These are phyloP conservation scores for Ustilago cynodontis DNA, from an alignment of 1,284 basidiomycete genomes.

Conservation along the genomic window DNA sequence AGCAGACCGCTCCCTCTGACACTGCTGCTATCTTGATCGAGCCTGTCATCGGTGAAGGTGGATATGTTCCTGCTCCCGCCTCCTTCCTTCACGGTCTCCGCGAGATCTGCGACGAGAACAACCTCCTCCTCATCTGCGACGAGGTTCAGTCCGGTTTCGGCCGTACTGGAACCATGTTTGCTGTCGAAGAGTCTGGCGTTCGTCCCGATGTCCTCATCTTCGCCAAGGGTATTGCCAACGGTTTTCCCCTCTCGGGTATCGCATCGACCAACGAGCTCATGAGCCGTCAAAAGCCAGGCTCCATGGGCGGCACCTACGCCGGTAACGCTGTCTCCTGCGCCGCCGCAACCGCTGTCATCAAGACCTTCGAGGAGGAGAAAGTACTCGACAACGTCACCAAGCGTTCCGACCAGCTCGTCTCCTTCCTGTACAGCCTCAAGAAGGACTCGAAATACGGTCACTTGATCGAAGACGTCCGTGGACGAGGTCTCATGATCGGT, in stretches of 20 bases:
- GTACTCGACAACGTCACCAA: conserved; percentile 65
- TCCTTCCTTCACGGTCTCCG: conserved; percentile 84
- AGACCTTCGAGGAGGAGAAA: conserved; percentile 60
- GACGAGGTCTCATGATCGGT: conserved; percentile 66
- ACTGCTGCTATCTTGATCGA: conserved; percentile 93
- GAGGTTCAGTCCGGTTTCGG: conserved; percentile 85
- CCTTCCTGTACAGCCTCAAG: conserved; percentile 49
- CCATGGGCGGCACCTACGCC: conserved; percentile 75
- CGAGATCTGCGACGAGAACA: conserved; percentile 86
- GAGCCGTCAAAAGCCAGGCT: conserved; percentile 82
- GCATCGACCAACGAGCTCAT: conserved; percentile 85
- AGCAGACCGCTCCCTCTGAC: conserved; percentile 85
- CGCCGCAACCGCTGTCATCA: conserved; percentile 59
- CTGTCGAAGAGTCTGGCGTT: conserved; percentile 82
- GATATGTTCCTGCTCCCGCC: conserved; percentile 88
- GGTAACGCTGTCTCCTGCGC: conserved; percentile 67
- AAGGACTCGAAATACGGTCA: conserved; percentile 46
- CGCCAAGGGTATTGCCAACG: conserved; percentile 94
- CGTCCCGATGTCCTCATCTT: conserved; percentile 88
- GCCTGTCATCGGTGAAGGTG: conserved; percentile 90
- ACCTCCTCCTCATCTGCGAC: conserved; percentile 92
- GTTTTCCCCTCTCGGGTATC: conserved; percentile 90
- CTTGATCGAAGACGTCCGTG: conserved; percentile 66
- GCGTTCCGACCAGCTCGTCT: conserved; percentile 59
- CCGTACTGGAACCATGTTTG: conserved; percentile 71